phyloP scores from a whole-genome alignment of 1,139 yeast genomes.

The Blastobotrys indianensis region DNA sequence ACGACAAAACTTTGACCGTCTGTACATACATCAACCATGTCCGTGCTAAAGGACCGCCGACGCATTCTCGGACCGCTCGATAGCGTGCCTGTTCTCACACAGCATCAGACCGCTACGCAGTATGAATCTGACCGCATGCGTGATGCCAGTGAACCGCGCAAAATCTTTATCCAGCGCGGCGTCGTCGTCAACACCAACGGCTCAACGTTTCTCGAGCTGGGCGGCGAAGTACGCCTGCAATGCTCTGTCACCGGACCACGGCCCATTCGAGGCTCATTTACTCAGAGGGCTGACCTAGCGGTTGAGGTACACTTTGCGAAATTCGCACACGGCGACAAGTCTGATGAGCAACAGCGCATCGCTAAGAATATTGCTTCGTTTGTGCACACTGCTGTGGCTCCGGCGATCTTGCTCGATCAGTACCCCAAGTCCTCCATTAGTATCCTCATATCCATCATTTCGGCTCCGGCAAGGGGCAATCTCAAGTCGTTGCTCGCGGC shows the following conservation, averaged over 20 bases:
- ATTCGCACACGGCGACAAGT: conserved; percentile 36
- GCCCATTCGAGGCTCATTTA: conserved; percentile 73
- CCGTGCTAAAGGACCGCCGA: conserved; percentile 33
- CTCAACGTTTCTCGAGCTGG: conserved; percentile 71
- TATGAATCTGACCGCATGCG: conserved; percentile 9
- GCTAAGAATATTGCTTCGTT: conserved; percentile 50
- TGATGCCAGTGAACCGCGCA: conserved; percentile 11
- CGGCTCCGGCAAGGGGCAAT: conserved; percentile 35
- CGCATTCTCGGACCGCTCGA: conserved; percentile 37
- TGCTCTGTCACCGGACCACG: conserved; percentile 84
- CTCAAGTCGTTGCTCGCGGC: conserved; percentile 34
- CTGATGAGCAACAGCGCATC: conserved; percentile 27
- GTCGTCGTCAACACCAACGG: conserved; percentile 73
- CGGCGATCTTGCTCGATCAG: conserved; percentile 58
- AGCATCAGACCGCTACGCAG: background rate
- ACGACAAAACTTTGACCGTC: too few relatives aligned
- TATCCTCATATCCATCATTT: conserved; percentile 63
- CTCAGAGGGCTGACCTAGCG: conserved; percentile 59
- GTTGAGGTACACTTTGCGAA: conserved; percentile 62
- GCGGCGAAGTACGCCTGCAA: conserved; percentile 53
- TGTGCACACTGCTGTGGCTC: conserved; percentile 52
- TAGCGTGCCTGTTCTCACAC: conserved; percentile 22
- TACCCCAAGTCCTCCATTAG: conserved; percentile 90
- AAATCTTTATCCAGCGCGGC: conserved; percentile 44
- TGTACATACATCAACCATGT: conserved; percentile 14